Conservation (phyloP, 345 rosid species). For the Turnera subulata region DNA sequence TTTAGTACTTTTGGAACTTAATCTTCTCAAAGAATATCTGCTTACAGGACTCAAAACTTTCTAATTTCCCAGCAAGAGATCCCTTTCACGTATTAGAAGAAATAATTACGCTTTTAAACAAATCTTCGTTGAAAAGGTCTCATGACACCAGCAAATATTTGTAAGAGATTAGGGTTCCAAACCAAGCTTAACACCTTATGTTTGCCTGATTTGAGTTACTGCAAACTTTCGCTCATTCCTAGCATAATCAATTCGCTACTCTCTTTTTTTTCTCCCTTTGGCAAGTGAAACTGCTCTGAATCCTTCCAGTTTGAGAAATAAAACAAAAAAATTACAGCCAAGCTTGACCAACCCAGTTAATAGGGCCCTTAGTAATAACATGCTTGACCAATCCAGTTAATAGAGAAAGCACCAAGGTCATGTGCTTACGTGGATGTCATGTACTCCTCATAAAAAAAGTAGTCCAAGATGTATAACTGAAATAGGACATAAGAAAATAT, state of each 20-base stretch:
- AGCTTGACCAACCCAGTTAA: background rate
- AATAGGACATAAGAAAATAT: conserved; percentile 13
- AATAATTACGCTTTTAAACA: too few relatives aligned
- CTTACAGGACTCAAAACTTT: too few relatives aligned
- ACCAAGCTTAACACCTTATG: too few relatives aligned
- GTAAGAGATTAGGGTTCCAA: too few relatives aligned
- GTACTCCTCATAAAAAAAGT: conserved; percentile 79
- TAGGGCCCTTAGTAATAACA: background rate
- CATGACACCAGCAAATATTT: too few relatives aligned
- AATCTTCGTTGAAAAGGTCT: too few relatives aligned
- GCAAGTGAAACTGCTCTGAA: background rate
- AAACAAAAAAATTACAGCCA: background rate
- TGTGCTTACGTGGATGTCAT: conserved; percentile 90
- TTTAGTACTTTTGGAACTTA: too few relatives aligned
- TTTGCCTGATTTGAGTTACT: too few relatives aligned
- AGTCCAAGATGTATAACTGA: conserved; percentile 78
- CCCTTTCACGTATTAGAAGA: too few relatives aligned
- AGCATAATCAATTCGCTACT: background rate
- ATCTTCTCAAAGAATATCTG: too few relatives aligned
- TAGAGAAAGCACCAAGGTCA: conserved; percentile 8
- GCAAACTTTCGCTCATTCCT: too few relatives aligned
- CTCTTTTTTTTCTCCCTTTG: background rate
- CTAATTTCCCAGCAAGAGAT: too few relatives aligned
- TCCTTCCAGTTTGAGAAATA: background rate
- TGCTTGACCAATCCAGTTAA: background rate